These are phyloP conservation scores for Ophioceras dolichostomum DNA, from an alignment of 2,329 filamentous ascomycete genomes.

Conservation along the genomic window DNA sequence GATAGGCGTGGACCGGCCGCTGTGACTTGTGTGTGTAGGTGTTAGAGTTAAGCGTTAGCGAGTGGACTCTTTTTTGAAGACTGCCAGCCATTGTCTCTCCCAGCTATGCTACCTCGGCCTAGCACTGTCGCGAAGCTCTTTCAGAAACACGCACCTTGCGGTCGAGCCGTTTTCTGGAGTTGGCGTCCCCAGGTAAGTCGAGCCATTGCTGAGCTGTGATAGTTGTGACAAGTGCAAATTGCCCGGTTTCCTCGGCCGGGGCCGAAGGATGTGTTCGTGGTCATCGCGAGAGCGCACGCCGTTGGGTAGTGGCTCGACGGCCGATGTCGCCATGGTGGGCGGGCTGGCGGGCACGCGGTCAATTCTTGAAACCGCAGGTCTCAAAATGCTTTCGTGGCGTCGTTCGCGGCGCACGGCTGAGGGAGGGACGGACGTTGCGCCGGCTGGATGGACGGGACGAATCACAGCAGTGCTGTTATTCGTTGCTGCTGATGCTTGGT, in stretches of 20 bases:
- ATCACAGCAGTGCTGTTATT: too few species aligned
- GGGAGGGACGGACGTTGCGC: too few species aligned
- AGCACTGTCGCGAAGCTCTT: too few species aligned
- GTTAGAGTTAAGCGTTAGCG: too few species aligned
- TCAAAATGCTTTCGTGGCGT: too few species aligned
- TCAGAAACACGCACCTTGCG: conserved; percentile 3
- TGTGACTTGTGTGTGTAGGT: too few species aligned
- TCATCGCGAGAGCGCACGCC: conserved; percentile 9
- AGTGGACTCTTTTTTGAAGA: too few species aligned
- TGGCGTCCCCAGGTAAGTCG: conserved; percentile 19
- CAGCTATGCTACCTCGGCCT: too few species aligned
- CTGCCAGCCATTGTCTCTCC: too few species aligned
- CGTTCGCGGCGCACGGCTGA: too few species aligned
- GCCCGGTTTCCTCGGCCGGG: conserved; percentile 35
- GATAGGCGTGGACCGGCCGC: conserved; percentile 67
- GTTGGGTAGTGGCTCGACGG: conserved; percentile 14
- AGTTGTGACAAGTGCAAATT: conserved; percentile 35
- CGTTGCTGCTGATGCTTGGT: too few species aligned
- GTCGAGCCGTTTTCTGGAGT: conserved; percentile 17
- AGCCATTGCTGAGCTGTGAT: conserved; percentile 26
- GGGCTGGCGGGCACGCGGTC: not conserved
- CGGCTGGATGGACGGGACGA: too few species aligned
- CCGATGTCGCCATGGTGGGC: conserved; percentile 12
- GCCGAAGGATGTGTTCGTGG: conserved; percentile 32
- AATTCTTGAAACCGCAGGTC: not conserved